Evolutionary conservation across 73 alveolate genomes (phyloP).

Genomic region (Breviolum minutum): DNA sequence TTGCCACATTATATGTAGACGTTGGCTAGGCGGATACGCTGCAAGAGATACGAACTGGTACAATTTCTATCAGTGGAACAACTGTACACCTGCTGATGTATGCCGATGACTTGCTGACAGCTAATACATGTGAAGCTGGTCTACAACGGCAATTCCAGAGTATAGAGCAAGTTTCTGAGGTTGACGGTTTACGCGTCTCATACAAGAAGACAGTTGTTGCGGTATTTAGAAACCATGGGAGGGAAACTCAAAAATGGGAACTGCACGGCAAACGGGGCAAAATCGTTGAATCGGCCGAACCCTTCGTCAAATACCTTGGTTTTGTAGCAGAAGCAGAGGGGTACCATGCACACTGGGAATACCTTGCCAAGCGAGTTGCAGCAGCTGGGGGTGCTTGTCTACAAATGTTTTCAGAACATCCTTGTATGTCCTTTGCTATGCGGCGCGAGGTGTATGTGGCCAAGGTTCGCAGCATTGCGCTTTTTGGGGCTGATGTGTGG

Average conservation of each 20-base stretch:
- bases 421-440: neutral
- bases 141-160: neutral
- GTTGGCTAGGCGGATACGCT: neutral
- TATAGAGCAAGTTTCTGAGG: neutral
- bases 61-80: neutral
- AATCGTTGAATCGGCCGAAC: neutral
- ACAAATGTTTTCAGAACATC: neutral
- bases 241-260: neutral
- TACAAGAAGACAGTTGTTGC: neutral
- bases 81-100: neutral
- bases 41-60: neutral
- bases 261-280: neutral
- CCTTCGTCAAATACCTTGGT: neutral
- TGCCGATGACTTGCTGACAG: neutral
- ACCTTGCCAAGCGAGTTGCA: neutral
- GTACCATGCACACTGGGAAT: neutral
- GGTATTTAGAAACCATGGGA: no score
- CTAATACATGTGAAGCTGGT: neutral
- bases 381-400: neutral
- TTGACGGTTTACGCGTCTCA: neutral
- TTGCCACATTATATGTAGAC: neutral
- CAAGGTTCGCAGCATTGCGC: neutral
- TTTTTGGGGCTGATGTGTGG: constrained; percentile 18
- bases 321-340: neutral
- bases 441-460: neutral